These are phyloP conservation scores for Penicillium silybi DNA, from an alignment of 495 filamentous ascomycete genomes.

Conservation along the genomic window DNA sequence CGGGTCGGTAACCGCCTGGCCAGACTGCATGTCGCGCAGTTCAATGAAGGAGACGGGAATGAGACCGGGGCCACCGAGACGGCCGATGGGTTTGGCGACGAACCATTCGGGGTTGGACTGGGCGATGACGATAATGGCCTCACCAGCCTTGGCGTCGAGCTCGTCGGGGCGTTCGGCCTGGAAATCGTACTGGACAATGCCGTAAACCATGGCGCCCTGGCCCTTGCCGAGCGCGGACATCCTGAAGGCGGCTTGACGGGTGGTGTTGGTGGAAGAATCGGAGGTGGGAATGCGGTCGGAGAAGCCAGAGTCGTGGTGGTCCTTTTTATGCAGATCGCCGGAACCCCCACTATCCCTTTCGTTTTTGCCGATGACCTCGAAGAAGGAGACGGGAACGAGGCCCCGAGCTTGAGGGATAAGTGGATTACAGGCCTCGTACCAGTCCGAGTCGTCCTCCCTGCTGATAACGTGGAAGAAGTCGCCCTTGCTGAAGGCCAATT, in stretches of 20 bases:
- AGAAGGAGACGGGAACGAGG: conserved; percentile 88
- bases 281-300: conserved; percentile 56
- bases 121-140: conserved; percentile 96
- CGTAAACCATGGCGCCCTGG: conserved; percentile 85
- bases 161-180: conserved; percentile 92
- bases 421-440: conserved; percentile 99
- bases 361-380: conserved; percentile 85
- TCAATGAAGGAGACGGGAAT: conserved; percentile 98
- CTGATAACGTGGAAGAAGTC: conserved; percentile 99
- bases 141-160: conserved; percentile 88
- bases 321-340: conserved; percentile 54
- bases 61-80: conserved; percentile 87
- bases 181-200: conserved; percentile 96
- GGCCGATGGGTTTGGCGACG: conserved; percentile 95
- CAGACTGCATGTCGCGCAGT: conserved; percentile 88
- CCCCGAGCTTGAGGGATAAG: conserved; percentile 82
- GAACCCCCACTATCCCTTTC: conserved; percentile 79
- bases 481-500: conserved; percentile 86
- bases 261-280: conserved; percentile 27
- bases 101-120: conserved; percentile 99
- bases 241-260: conserved; percentile 38
- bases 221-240: conserved; percentile 57
- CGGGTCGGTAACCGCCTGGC: conserved; percentile 75
- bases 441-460: conserved; percentile 88
- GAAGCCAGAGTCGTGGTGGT: conserved; percentile 76